Base-by-base conservation (phyloP, 805 yeast species). In the Lipomyces yamadae region DNA sequence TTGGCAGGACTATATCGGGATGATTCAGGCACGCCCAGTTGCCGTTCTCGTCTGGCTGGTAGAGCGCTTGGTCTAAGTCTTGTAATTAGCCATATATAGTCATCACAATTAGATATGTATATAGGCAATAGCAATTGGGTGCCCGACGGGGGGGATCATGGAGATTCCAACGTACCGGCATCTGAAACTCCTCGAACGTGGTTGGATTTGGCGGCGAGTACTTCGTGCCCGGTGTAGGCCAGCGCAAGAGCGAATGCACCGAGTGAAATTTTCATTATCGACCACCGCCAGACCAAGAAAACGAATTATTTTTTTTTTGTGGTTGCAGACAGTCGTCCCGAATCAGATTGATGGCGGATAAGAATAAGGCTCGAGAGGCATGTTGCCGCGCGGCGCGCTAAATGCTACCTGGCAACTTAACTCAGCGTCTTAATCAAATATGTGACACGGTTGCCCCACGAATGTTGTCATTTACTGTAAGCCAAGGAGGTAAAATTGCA, bases 11-110 rank as follows among this genome's bases (percentile, higher is more conserved):
- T 4, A 92, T 85, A n/a, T 85, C 83, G 0, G 95, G 88, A 73
- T 90, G 83, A 39, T 78, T 73, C 48, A 94, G 76, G 79, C 98
- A 94, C 4, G 80, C 77, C 91, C 95, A 94, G 59, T 81, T 76
- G 0, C 86, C 85, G 5, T 83, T 76, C 1, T 75, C 67, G 62
- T 82, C 83, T 0, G 93, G 86, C 5, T 74, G 72, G 73, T 91
- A 91, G 24, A 71, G 64, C 7, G 33, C 61, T 30, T 52, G 50
- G 53, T 64, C 67, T 64, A 29, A 3, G 13, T 56, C 30, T 13
- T 6, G 7, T 7, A 15, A 7, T 42, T 42, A 42, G 48, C 24
- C 24, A 42, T 42, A 42, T 42, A n/a, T 42, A 24, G 24, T 1
- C 24, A 24, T 24, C 24, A 24, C 48, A n/a, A 6, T 5, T 42